Base-by-base conservation (phyloP, 192 early-diverging fungal genomes). In the Neocallimastix lanati region DNA sequence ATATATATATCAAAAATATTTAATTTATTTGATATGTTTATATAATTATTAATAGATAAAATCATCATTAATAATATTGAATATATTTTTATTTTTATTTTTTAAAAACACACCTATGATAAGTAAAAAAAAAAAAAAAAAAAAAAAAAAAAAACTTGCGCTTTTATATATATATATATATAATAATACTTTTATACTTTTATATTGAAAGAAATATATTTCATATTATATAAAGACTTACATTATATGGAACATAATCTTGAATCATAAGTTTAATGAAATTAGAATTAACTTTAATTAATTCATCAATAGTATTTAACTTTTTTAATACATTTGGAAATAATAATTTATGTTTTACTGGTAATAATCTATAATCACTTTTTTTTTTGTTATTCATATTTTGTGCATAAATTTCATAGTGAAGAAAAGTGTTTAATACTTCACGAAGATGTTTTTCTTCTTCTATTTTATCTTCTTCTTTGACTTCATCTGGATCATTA, bases 311-410 rank as follows among this genome's bases (percentile, higher is more conserved):
- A 35, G 80, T 80, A 77, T 90, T 88, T 77, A 93, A 85, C n/a
- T 88, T 89, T 78, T 91, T 86, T 13, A 93, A 85, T 50, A 86
- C 87, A 13, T 84, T 83, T 16, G 91, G 88, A 30, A 91, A 82
- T 11, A 80, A 79, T 21, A 85, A 78, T 40, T 92, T 88, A 80
- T 94, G 93, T 18, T 86, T 85, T 84, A 92, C 88, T 16, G 91
- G 83, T 16, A 94, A 82, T 18, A 84, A 81, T 79, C 87, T 83
- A 81, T 90, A 92, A 80, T 90, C 87, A 13, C 84, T 86, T 76
- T 91, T 82, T 36, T 90, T 85, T 33, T 89, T 88, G 81, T 93
- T 90, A 81, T 89, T 87, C 21, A 85, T 86, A 78, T 88, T 88
- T 36, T 90, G 84, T 6, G 89, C 84, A 67, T 88, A 87, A 28